These are phyloP conservation scores for Geotrichum fermentans DNA, from an alignment of 1,139 yeast species.

Conservation along the genomic window DNA sequence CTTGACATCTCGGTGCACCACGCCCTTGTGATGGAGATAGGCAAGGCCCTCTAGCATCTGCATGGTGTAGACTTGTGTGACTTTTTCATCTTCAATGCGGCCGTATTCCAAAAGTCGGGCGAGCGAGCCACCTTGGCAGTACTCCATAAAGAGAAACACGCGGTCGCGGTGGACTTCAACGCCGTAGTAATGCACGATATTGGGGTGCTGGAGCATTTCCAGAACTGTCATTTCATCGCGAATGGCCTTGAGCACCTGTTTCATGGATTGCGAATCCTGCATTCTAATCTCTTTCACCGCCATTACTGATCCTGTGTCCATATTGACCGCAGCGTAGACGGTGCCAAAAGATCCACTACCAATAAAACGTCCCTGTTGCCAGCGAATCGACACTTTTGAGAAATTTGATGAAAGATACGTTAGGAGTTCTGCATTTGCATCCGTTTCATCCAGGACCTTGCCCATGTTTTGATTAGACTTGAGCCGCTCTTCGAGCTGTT, in stretches of 20 bases:
- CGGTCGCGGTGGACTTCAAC: constrained; percentile 96
- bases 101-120: constrained; percentile 84
- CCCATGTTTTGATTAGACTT: constrained; percentile 62
- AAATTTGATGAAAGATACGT: constrained; percentile 84
- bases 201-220: constrained; percentile 92
- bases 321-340: constrained; percentile 85
- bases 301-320: constrained; percentile 93
- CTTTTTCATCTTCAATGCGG: constrained; percentile 90
- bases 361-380: constrained; percentile 93
- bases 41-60: constrained; percentile 96
- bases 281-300: constrained; percentile 94
- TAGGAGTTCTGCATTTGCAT: constrained; percentile 81
- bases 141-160: constrained; percentile 95
- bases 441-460: constrained; percentile 80
- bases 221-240: constrained; percentile 95
- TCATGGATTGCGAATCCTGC: constrained; percentile 82
- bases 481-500: constrained; percentile 52
- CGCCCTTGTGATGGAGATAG: constrained; percentile 90
- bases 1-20: constrained; percentile 92
- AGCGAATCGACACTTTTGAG: constrained; percentile 84
- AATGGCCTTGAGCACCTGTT: constrained; percentile 79
- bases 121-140: constrained; percentile 92
- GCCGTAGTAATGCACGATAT: constrained; percentile 92
- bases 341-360: constrained; percentile 97
- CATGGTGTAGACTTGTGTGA: constrained; percentile 81